phyloP scores from a whole-genome alignment of 768 basidiomycete species.

The Tricholoma saponaceum region DNA sequence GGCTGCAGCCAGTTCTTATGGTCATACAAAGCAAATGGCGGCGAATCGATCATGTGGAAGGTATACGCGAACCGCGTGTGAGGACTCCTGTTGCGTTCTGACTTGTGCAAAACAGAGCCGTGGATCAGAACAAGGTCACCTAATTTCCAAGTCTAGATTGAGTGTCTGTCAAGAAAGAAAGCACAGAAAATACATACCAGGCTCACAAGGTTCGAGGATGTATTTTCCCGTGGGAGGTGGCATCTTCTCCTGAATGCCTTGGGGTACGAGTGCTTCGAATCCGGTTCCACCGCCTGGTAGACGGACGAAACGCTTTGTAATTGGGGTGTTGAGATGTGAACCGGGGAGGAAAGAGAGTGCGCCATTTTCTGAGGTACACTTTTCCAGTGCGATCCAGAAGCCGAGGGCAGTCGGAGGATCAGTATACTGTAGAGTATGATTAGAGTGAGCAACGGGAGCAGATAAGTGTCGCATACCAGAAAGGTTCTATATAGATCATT shows the following conservation, averaged over 20 bases:
- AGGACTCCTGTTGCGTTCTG: constrained; percentile 77
- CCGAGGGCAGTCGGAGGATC: constrained; percentile 89
- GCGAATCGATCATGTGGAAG: constrained; percentile 89
- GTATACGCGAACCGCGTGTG: constrained; percentile 92
- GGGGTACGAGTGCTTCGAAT: constrained; percentile 59
- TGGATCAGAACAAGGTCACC: constrained; percentile 94
- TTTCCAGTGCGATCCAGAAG: constrained; percentile 94
- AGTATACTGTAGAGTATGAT: constrained; percentile 60
- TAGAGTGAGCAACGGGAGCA: neutral
- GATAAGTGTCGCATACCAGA: constrained; percentile 41
- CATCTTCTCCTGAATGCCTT: constrained; percentile 29
- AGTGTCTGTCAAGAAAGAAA: neutral
- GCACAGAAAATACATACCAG: constrained; percentile 41
- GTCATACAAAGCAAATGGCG: constrained; percentile 70
- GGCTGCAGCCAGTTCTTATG: constrained; percentile 96
- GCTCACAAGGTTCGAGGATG: constrained; percentile 65
- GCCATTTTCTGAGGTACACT: constrained; percentile 78
- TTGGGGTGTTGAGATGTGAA: constrained; percentile 71
- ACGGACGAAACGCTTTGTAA: constrained; percentile 85
- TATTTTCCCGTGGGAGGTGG: constrained; percentile 42
- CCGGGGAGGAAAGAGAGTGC: constrained; percentile 89
- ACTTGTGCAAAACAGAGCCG: constrained; percentile 89
- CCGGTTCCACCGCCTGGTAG: constrained; percentile 75
- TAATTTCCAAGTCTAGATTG: constrained; percentile 15
- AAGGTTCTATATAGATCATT: constrained; percentile 52